A percentile compares a stretch with the other conserved stretches of the same genome.
phyloP scores from a whole-genome alignment of 2,329 filamentous ascomycete genomes.

The Beauveria scarabaeidicola region DNA sequence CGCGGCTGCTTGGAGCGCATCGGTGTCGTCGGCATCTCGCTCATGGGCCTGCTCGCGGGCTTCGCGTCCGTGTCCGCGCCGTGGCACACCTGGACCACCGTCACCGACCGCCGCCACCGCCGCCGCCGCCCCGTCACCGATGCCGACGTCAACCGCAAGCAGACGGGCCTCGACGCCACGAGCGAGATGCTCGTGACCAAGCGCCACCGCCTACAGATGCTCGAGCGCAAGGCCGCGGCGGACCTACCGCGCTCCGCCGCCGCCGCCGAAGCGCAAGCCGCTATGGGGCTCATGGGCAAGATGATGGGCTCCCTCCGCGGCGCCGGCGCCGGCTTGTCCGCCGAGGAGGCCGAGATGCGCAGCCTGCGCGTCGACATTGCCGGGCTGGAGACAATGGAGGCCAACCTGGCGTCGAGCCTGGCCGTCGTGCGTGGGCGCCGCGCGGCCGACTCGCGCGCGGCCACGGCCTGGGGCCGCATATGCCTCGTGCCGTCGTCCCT shows the following conservation, averaged over 20 bases:
- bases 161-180: constrained; percentile 69
- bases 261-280: constrained; percentile 29
- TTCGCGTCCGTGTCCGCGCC: constrained; percentile 83
- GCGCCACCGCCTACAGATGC: constrained; percentile 58
- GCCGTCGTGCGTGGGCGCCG: constrained; percentile 54
- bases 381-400: constrained; percentile 73
- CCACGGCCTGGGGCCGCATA: constrained; percentile 57
- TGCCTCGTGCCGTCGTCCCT: constrained; percentile 53
- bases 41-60: constrained; percentile 82
- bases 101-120: constrained; percentile 35
- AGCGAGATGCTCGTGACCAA: constrained; percentile 73
- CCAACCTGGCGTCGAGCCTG: constrained; percentile 58
- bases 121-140: constrained; percentile 56
- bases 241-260: background rate
- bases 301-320: constrained; percentile 64
- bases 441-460: constrained; percentile 55
- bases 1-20: constrained; percentile 58
- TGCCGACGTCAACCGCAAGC: constrained; percentile 65
- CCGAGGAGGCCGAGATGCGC: constrained; percentile 52
- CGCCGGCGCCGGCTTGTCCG: constrained; percentile 47
- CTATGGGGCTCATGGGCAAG: constrained; percentile 59
- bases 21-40: constrained; percentile 73
- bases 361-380: constrained; percentile 65
- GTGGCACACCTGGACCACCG: constrained; percentile 72
- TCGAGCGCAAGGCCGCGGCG: constrained; percentile 45